phyloP scores from a whole-genome alignment of 164 flowering plant genomes.

The Stephania cephalantha region DNA sequence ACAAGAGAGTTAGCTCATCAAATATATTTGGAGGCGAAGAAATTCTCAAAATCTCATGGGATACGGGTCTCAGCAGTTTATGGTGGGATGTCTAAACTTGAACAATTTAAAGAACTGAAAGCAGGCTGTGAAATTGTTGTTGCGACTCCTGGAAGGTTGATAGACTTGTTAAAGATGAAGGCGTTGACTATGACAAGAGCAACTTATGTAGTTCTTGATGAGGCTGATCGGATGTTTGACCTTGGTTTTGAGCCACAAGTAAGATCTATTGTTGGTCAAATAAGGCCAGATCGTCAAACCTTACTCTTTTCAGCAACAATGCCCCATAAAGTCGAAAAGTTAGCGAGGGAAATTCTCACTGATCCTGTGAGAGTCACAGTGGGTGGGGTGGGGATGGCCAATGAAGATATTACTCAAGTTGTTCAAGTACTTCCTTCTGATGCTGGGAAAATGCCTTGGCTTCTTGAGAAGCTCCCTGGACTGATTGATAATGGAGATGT shows the following conservation, averaged over 20 bases:
- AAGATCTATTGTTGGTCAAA: conserved; percentile 92
- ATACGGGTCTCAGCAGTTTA: conserved; percentile 88
- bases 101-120: conserved; percentile 98
- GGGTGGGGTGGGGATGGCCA: conserved; percentile 92
- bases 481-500: conserved; percentile 92
- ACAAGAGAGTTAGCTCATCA: conserved; percentile 97
- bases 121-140: conserved; percentile 93
- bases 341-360: conserved; percentile 80
- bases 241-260: conserved; percentile 98
- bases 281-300: conserved; percentile 94
- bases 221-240: conserved; percentile 98
- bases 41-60: conserved; percentile 79
- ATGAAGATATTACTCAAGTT: conserved; percentile 91
- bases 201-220: conserved; percentile 92
- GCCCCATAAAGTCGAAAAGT: conserved; percentile 85
- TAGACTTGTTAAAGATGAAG: conserved; percentile 95
- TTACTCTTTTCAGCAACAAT: conserved; percentile 95
- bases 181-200: conserved; percentile 82
- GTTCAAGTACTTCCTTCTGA: conserved; percentile 80
- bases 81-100: conserved; percentile 98
- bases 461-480: conserved; percentile 79
- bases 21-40: conserved; percentile 80
- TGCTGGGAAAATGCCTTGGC: conserved; percentile 85
- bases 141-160: conserved; percentile 97
- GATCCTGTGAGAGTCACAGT: conserved; percentile 91